Conservation (phyloP, 495 filamentous ascomycete genomes). For the Podospora australis region DNA sequence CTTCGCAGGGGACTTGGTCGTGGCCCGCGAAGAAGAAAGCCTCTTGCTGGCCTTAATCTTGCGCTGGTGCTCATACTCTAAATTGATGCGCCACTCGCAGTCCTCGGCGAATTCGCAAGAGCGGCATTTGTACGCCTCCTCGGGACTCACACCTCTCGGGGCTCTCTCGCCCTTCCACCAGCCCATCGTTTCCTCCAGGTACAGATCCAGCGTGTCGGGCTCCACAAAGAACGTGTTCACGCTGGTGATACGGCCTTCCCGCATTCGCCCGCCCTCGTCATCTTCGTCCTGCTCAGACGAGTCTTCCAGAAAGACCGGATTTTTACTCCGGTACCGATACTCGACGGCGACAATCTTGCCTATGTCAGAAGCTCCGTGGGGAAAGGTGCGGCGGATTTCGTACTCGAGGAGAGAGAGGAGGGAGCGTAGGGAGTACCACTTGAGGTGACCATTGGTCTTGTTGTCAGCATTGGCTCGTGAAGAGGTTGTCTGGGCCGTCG, state of each 20-base stretch:
- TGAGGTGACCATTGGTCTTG: slow-evolving; percentile 5
- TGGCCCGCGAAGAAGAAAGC: too few relatives aligned
- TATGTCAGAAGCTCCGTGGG: slow-evolving; percentile 42
- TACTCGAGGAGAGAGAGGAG: slow-evolving; percentile 32
- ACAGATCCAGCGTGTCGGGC: slow-evolving; percentile 50
- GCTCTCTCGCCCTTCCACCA: slow-evolving; percentile 84
- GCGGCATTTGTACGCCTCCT: slow-evolving; percentile 86
- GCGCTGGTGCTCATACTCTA: slow-evolving; percentile 27
- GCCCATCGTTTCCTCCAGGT: slow-evolving; percentile 61
- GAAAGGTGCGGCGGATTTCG: slow-evolving; percentile 51
- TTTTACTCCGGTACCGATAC: slow-evolving; percentile 41
- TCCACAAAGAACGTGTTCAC: slow-evolving; percentile 65
- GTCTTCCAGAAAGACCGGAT: not conserved
- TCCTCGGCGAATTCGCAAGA: slow-evolving; percentile 49
- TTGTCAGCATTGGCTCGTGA: not conserved
- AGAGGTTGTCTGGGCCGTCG: not conserved
- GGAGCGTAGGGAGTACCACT: slow-evolving; percentile 34
- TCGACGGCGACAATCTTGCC: slow-evolving; percentile 57
- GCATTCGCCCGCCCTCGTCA: slow-evolving; percentile 25
- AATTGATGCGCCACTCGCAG: slow-evolving; percentile 46
- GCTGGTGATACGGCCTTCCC: slow-evolving; percentile 52
- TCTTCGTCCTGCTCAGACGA: slow-evolving; percentile 15
- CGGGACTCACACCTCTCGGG: slow-evolving; percentile 73
- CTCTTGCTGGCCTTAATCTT: slow-evolving; percentile 8
- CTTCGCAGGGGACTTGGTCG: not conserved